phyloP scores from a whole-genome alignment of 73 alveolate genomes.

The Tetrahymena borealis region DNA sequence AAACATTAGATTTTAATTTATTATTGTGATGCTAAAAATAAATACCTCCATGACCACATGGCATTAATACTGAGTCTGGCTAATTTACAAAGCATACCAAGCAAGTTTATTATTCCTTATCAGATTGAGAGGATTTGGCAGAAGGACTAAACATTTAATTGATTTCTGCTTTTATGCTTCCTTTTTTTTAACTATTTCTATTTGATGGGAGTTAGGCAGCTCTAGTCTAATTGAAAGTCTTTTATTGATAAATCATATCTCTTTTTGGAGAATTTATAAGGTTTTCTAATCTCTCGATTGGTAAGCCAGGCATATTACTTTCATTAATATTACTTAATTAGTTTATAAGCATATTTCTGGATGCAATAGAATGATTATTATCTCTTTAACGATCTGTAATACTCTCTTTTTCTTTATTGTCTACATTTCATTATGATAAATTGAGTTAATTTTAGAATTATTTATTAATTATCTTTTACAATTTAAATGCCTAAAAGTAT shows the following conservation, averaged over 20 bases:
- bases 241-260: neutral
- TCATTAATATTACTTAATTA: neutral
- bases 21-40: too few relatives aligned
- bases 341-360: neutral
- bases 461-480: neutral
- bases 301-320: neutral
- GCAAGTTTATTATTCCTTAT: neutral
- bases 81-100: neutral
- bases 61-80: neutral
- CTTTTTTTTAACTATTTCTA: neutral
- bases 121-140: neutral
- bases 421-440: neutral
- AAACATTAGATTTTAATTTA: too few relatives aligned
- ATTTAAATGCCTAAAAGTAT: neutral
- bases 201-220: neutral
- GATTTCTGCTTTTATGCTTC: neutral
- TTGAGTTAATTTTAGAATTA: neutral
- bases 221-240: neutral
- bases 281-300: neutral
- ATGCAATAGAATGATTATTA: neutral
- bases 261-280: neutral
- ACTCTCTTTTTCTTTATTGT: neutral
- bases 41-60: constrained; percentile 1
- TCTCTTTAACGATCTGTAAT: neutral
- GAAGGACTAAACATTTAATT: neutral